Conservation (phyloP, 257 asterid species). For the Avicennia marina region DNA sequence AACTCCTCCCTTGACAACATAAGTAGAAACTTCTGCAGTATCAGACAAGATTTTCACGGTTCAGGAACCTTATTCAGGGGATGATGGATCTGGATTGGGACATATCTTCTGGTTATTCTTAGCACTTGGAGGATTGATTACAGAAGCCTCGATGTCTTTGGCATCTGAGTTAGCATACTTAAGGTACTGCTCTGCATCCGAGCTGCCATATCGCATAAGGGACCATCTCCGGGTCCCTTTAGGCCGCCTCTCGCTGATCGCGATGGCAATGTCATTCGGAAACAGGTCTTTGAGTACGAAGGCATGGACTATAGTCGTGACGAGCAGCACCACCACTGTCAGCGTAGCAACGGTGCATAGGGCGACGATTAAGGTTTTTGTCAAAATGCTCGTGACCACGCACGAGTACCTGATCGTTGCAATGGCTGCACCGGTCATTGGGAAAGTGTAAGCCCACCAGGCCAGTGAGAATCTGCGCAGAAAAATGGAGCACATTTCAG, state of each 20-base stretch:
- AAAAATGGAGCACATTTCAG: no score
- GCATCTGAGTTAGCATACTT: slow-evolving; percentile 41
- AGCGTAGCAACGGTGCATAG: neutral
- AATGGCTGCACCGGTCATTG: slow-evolving; percentile 1
- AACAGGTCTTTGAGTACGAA: neutral
- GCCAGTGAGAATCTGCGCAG: neutral
- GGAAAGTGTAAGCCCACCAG: slow-evolving; percentile 5
- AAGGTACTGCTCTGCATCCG: slow-evolving; percentile 44
- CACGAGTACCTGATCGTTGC: neutral
- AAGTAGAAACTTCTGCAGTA: no score
- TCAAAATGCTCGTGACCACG: neutral
- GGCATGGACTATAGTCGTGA: neutral
- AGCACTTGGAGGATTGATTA: slow-evolving; percentile 11
- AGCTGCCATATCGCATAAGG: slow-evolving; percentile 5
- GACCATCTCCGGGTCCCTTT: neutral
- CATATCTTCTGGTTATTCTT: no score
- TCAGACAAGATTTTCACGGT: no score
- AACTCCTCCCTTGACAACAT: slow-evolving; percentile 31
- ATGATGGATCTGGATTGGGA: no score
- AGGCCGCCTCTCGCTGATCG: neutral
- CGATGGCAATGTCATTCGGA: neutral
- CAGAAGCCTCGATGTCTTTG: slow-evolving; percentile 48
- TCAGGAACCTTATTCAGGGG: no score
- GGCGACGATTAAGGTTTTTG: neutral
- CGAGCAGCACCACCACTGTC: neutral